phyloP scores from a whole-genome alignment of 345 rosid species.

The Gossypium rotundifolium region DNA sequence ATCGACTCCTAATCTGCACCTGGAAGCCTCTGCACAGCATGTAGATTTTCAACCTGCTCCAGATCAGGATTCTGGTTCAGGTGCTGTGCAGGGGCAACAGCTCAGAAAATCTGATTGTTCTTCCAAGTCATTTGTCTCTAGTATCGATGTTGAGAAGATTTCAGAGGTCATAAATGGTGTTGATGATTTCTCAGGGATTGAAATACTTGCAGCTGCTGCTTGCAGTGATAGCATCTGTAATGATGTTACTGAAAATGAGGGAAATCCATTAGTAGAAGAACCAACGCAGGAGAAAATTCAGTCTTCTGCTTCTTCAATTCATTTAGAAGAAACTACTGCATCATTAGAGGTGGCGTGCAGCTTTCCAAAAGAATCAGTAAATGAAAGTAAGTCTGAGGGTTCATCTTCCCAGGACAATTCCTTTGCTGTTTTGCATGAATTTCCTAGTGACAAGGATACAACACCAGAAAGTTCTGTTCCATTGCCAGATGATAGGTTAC shows the following conservation, averaged over 20 bases:
- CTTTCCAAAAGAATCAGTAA: slow-evolving; percentile 14
- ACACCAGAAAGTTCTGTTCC: slow-evolving; percentile 12
- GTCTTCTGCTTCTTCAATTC: slow-evolving; percentile 14
- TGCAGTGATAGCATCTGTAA: slow-evolving; percentile 30
- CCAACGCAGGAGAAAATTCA: slow-evolving; percentile 9
- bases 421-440: slow-evolving; percentile 11
- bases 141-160: slow-evolving; percentile 10
- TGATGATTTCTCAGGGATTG: slow-evolving; percentile 56
- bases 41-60: slow-evolving; percentile 5
- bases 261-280: slow-evolving; percentile 12
- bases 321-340: slow-evolving; percentile 13
- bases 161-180: slow-evolving; percentile 10
- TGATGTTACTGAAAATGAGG: slow-evolving; percentile 18
- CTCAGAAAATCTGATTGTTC: slow-evolving; percentile 6
- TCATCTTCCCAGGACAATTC: slow-evolving; percentile 18
- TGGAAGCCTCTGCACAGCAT: slow-evolving; percentile 21
- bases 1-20: slow-evolving; percentile 5
- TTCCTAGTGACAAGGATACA: slow-evolving; percentile 9
- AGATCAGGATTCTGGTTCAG: slow-evolving; percentile 4
- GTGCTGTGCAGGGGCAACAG: neutral
- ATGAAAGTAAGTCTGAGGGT: slow-evolving; percentile 14
- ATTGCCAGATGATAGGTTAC: slow-evolving; percentile 23
- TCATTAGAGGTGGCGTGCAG: slow-evolving; percentile 11
- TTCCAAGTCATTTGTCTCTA: neutral
- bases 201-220: slow-evolving; percentile 51